These are phyloP conservation scores for Elsinoe batatas DNA, from an alignment of 2,329 filamentous ascomycete species.

Conservation along the genomic window DNA sequence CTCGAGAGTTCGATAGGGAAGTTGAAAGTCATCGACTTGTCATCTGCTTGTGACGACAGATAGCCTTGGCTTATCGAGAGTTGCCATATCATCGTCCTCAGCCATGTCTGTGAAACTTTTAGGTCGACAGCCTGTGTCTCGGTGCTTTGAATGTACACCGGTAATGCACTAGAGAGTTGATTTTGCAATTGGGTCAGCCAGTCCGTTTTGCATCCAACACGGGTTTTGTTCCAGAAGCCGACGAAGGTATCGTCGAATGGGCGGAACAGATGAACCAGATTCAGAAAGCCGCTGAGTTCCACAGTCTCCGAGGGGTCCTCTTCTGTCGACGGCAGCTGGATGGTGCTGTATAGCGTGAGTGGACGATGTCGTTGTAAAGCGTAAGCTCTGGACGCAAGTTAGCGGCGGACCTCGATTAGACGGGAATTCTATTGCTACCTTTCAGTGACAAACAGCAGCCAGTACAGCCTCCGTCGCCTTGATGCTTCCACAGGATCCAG, in stretches of 20 bases:
- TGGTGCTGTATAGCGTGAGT: conserved; percentile 51
- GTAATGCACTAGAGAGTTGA: conserved; percentile 44
- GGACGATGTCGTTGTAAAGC: conserved; percentile 55
- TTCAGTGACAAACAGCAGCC: conserved; percentile 54
- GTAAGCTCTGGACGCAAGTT: conserved; percentile 43
- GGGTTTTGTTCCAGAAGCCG: conserved; percentile 53
- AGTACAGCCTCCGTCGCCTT: conserved; percentile 48
- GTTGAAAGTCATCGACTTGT: conserved; percentile 52
- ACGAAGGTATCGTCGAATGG: conserved; percentile 56
- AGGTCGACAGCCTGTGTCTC: conserved; percentile 61
- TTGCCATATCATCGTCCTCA: conserved; percentile 63
- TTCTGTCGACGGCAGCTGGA: conserved; percentile 42
- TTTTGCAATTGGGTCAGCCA: conserved; percentile 40
- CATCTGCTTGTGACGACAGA: conserved; percentile 45
- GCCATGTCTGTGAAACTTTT: conserved; percentile 60
- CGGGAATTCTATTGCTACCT: conserved; percentile 30
- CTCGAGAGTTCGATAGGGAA: conserved; percentile 54
- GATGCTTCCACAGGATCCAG: conserved; percentile 43
- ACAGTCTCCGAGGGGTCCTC: conserved; percentile 44
- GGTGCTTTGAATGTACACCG: conserved; percentile 48
- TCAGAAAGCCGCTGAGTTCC: conserved; percentile 49
- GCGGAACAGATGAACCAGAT: conserved; percentile 51
- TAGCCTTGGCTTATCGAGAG: conserved; percentile 57
- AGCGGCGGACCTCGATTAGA: neutral
- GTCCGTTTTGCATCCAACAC: conserved; percentile 34